Evolutionary conservation across 2,329 filamentous ascomycete species (phyloP), one percentile per base, ranked within the genome.

Genomic region (Sphaceloma murrayae): DNA sequence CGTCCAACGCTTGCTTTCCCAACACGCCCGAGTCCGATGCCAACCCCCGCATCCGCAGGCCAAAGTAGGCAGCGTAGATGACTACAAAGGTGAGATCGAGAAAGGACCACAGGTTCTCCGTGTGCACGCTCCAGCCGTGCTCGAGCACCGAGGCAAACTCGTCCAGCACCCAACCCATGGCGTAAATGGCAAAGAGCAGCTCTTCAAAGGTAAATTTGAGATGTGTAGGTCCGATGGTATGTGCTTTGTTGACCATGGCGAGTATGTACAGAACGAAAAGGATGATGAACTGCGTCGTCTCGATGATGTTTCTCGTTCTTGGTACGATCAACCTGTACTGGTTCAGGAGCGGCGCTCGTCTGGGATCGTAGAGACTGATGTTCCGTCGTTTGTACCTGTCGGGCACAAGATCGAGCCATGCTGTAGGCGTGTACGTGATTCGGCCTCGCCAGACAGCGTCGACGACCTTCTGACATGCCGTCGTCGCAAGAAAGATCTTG

Each of bases 21-120:
- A 67, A 63, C 2, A 64, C 49, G n/a, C 49, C 51, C 2, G 67
- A 53, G 6, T 70, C 64, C 1, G 63, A 67, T 8, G 68, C 64
- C 61, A 76, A 74, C 22, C 80, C 80, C 53, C 81, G 74, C 10
- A 85, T 62, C 3, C 85, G 80, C 22, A 88, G 60, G 19, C 73
- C 59, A 5, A 87, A 66, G 59, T 89, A 91, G 11, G 71, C 62
- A 53, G 72, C 67, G 57, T 84, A 91, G 22, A 91, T 80, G 31
- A 70, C 54, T n/a, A 78, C 74, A 55, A 89, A 93, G 3, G 77
- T 77, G 34, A 89, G 78, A 58, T 91, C 85, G 11, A 93, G 72
- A 55, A 93, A 91, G 0, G 84, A 86, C 85, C 85, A 93, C 3
- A 93, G 66, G 53, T 91, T 89, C 59, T 93, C 84, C 0, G 85